Percentiles rank a stretch among this genome's conserved stretches.
phyloP scores from a whole-genome alignment of 176 grass and related monocot species.

The Tillandsia leiboldiana region DNA sequence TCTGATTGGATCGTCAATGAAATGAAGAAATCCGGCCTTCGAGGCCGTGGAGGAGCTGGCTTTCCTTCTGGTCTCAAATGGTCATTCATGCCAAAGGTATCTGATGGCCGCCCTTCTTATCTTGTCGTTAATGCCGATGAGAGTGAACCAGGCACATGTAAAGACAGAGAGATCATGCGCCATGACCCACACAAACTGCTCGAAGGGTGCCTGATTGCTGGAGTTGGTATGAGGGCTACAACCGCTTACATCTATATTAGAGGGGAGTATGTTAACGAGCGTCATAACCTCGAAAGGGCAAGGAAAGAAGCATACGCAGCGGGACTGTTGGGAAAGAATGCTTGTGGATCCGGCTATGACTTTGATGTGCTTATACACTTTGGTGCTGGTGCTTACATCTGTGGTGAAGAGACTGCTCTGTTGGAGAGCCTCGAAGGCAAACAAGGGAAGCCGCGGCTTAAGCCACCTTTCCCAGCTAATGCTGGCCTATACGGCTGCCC shows the following conservation, averaged over 20 bases:
- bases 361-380: conserved; percentile 88
- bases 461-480: conserved; percentile 89
- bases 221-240: conserved; percentile 82
- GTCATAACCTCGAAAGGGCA: conserved; percentile 64
- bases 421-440: conserved; percentile 91
- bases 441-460: conserved; percentile 80
- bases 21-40: conserved; percentile 86
- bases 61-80: conserved; percentile 93
- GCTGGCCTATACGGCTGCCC: conserved; percentile 78
- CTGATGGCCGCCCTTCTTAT: conserved; percentile 75
- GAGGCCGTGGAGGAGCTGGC: conserved; percentile 87
- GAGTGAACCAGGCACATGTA: conserved; percentile 91
- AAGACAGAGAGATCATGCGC: conserved; percentile 93
- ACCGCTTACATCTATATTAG: conserved; percentile 95
- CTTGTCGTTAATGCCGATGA: conserved; percentile 98
- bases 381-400: conserved; percentile 93
- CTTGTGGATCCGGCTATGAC: conserved; percentile 89
- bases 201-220: conserved; percentile 86
- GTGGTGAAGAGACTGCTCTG: conserved; percentile 91
- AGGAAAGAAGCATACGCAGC: conserved; percentile 75
- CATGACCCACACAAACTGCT: conserved; percentile 92
- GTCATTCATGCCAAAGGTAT: conserved; percentile 97
- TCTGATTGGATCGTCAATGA: conserved; percentile 89
- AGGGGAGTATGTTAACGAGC: conserved; percentile 92
- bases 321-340: conserved; percentile 79